Conservation (phyloP, 2,329 filamentous ascomycete species). For the Ceratocystiopsis sp. region DNA sequence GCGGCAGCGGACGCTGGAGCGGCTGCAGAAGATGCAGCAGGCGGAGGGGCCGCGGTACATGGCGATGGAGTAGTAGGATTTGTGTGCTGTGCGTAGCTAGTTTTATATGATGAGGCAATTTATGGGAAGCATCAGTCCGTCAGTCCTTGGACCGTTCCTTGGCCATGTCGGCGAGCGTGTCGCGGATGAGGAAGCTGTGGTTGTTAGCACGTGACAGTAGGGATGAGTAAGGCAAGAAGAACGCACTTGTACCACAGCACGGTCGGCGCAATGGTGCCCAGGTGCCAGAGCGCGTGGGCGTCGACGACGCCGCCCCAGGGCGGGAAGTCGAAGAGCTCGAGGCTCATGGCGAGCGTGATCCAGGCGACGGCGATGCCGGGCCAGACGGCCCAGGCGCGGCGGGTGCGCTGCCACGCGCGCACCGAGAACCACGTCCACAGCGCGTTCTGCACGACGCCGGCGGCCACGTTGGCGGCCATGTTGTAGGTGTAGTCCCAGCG, state of each 20-base stretch:
- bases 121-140: not conserved
- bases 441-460: conserved; percentile 63
- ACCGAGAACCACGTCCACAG: conserved; percentile 80
- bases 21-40: conserved; percentile 17
- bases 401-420: conserved; percentile 51
- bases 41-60: conserved; percentile 22
- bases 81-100: too few species aligned
- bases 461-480: conserved; percentile 82
- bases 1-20: conserved; percentile 9
- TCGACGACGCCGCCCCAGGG: conserved; percentile 70
- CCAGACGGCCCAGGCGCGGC: conserved; percentile 68
- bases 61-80: conserved; percentile 6
- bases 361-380: conserved; percentile 82
- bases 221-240: not conserved
- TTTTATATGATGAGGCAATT: too few species aligned
- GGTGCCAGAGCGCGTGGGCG: conserved; percentile 90
- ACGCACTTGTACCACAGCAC: conserved; percentile 91
- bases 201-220: conserved; percentile 11
- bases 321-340: conserved; percentile 89
- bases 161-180: conserved; percentile 68
- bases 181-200: conserved; percentile 66
- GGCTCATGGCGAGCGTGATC: conserved; percentile 84
- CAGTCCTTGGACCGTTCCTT: conserved; percentile 45
- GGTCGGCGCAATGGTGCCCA: conserved; percentile 77
- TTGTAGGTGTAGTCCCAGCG: conserved; percentile 95